Conservation (phyloP, 768 basidiomycete species). For the Leccinum rimulosum region DNA sequence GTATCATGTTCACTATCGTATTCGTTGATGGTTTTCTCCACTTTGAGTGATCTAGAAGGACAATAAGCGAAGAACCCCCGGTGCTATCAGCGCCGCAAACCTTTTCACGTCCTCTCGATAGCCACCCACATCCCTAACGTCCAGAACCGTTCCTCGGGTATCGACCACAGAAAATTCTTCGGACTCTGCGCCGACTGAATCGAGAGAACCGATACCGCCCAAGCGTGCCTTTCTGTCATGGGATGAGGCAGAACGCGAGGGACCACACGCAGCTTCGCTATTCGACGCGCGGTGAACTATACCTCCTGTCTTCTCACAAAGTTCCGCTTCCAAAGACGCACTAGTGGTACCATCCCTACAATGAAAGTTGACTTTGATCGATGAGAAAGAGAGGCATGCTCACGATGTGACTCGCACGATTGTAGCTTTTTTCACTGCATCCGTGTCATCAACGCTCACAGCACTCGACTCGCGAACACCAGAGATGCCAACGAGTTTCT, state of each 20-base stretch:
- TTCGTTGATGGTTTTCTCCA: background rate
- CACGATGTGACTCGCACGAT: background rate
- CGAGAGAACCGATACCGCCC: background rate
- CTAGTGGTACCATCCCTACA: background rate
- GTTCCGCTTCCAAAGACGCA: background rate
- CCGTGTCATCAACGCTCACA: background rate
- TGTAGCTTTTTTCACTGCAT: background rate
- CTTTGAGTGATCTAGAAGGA: background rate
- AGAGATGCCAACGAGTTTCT: background rate
- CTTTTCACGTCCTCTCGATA: background rate
- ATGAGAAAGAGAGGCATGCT: background rate
- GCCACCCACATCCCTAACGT: background rate
- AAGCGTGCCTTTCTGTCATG: background rate
- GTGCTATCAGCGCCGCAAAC: background rate
- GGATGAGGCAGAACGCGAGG: background rate
- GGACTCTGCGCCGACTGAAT: background rate
- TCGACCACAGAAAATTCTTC: background rate
- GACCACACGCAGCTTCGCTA: background rate
- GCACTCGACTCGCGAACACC: background rate
- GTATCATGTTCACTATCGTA: background rate
- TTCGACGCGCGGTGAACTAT: background rate
- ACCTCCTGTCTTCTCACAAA: background rate
- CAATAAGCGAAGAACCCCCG: background rate
- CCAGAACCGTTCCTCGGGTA: background rate
- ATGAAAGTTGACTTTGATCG: background rate